Evolutionary conservation across 2,329 filamentous ascomycete species (phyloP).

Genomic region (Colletotrichum sidae): DNA sequence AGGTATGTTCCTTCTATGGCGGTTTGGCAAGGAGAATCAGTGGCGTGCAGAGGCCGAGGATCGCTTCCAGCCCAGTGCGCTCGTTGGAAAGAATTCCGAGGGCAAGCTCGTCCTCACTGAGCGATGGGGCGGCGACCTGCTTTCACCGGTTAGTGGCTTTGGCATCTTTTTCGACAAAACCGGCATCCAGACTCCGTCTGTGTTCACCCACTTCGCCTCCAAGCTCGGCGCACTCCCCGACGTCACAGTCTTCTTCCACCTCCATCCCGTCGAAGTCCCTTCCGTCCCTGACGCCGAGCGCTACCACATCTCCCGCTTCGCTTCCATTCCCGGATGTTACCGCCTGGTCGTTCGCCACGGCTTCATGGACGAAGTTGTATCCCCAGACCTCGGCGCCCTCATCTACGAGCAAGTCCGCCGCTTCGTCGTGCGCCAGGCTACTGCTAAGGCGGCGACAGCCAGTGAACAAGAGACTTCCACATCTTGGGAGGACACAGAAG

Average conservation of each 20-base stretch:
- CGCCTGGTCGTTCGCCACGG: slow-evolving; percentile 77
- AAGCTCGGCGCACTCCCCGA: slow-evolving; percentile 77
- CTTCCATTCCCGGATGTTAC: slow-evolving; percentile 72
- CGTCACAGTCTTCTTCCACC: slow-evolving; percentile 79
- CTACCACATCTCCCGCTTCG: slow-evolving; percentile 57
- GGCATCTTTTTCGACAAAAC: slow-evolving; percentile 86
- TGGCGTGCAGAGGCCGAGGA: slow-evolving; percentile 78
- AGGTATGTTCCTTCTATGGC: slow-evolving; percentile 77
- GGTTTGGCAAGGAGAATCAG: slow-evolving; percentile 82
- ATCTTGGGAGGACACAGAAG: slow-evolving; percentile 27
- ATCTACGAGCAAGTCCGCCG: slow-evolving; percentile 69
- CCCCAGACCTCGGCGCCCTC: slow-evolving; percentile 69
- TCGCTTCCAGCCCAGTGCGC: slow-evolving; percentile 60
- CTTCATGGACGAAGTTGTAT: slow-evolving; percentile 78
- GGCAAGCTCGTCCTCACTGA: slow-evolving; percentile 47
- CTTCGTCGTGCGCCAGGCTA: slow-evolving; percentile 54
- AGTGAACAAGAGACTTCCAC: slow-evolving; percentile 29
- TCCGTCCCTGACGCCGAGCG: slow-evolving; percentile 61
- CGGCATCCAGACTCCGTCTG: slow-evolving; percentile 72
- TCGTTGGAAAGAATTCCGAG: slow-evolving; percentile 43
- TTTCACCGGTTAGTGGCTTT: slow-evolving; percentile 65
- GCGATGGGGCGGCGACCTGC: slow-evolving; percentile 54
- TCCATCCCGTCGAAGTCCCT: slow-evolving; percentile 72
- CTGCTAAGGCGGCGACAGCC: slow-evolving; percentile 36
- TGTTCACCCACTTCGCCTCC: slow-evolving; percentile 78